A percentile compares a stretch with the other conserved stretches of the same genome.
Evolutionary conservation across 2,329 filamentous ascomycete genomes (phyloP).

Genomic region (Bipolaris bicolor): DNA sequence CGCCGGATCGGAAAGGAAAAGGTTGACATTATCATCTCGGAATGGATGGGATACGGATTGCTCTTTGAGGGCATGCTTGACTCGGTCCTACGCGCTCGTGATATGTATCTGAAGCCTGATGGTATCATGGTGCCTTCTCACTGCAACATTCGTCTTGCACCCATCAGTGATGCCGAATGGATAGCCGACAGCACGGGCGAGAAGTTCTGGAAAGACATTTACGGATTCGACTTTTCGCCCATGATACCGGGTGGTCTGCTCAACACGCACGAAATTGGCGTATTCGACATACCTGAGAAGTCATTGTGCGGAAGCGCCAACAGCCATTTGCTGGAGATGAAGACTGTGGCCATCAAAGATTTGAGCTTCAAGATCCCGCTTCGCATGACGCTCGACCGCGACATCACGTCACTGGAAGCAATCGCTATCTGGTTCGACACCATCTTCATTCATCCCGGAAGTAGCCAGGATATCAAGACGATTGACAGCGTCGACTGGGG

Average conservation of each 20-base stretch:
- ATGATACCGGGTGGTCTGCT: constrained; percentile 86
- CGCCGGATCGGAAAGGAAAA: constrained; percentile 52
- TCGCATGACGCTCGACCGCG: constrained; percentile 63
- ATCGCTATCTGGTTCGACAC: constrained; percentile 95
- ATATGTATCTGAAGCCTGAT: constrained; percentile 79
- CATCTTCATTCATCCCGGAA: constrained; percentile 73
- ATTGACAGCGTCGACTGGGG: constrained; percentile 68
- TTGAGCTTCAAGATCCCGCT: constrained; percentile 77
- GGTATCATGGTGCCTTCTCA: constrained; percentile 89
- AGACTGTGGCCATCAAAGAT: constrained; percentile 73
- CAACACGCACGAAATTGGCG: constrained; percentile 59
- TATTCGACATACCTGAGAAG: constrained; percentile 41
- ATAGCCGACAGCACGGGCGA: constrained; percentile 72
- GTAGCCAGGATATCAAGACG: constrained; percentile 32
- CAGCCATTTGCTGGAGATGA: constrained; percentile 78
- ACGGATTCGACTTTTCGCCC: constrained; percentile 91
- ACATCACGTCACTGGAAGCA: constrained; percentile 77
- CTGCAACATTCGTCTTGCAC: constrained; percentile 80
- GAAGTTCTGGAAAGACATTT: constrained; percentile 85
- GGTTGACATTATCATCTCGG: constrained; percentile 93
- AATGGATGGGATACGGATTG: constrained; percentile 97
- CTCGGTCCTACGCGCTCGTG: constrained; percentile 85
- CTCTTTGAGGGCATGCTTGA: constrained; percentile 97
- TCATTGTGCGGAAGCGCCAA: constrained; percentile 59
- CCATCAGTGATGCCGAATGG: constrained; percentile 78